Base-by-base conservation (phyloP, 805 yeast species). In the Schwanniomyces sp. region DNA sequence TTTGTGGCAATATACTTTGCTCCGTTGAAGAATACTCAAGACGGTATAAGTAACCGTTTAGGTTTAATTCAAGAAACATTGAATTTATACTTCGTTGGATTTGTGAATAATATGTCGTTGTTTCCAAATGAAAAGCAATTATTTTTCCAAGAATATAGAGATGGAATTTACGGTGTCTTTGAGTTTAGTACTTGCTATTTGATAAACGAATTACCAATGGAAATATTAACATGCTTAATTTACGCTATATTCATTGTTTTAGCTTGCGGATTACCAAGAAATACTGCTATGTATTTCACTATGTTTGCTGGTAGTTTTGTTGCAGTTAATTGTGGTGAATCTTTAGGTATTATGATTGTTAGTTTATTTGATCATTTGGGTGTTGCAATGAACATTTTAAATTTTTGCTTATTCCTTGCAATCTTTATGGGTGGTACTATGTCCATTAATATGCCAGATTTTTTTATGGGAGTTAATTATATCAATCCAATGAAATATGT, bases 391-490 rank as follows among this genome's bases (percentile, higher is more conserved):
- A 88, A 86, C 60, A 66, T 87, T 3, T 81, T 90, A 30, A 79
- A 91, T 0, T 76, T 82, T 7, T 61, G 86, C 26, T 68, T 87
- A 44, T 80, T 89, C 2, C 67, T 88, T 43, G 94, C 92, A 5
- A 80, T 86, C 5, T 81, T 86, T 54, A 86, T 90, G 94, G 87
- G 89, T 1, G 97, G 96, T 3, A 70, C 91, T 9, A 76, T 90
- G 83, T 86, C 96, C 0, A 69, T 88, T 56, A 74, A 84, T n/a
- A 80, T 89, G 85, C 86, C 86, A 24, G 68, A 66, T 1, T 82
- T 90, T 41, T 74, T 89, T 58, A 74, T 75, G 52, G 96, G 84
- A 0, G 66, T 87, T 59, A 89, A 88, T 63, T 90, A 82, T 65
- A 55, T 86, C n/a, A 85, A 85, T 44, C 96, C 96, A 3, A 63